Evolutionary conservation across 345 rosid species (phyloP).

Genomic region (Eucalyptus coolabah): DNA sequence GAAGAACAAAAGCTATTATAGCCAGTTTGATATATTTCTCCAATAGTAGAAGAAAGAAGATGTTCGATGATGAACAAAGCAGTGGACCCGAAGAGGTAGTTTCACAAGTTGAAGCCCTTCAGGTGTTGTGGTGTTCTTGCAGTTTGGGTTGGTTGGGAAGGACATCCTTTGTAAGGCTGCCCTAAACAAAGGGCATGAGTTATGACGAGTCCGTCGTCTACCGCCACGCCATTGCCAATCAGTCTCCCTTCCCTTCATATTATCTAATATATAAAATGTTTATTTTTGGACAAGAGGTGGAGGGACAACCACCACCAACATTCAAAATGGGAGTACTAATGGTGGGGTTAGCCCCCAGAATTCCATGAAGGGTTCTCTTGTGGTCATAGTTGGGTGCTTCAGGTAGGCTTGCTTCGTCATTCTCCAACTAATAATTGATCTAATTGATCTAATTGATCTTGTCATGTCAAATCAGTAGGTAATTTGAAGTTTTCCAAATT

Average conservation of each 20-base stretch:
- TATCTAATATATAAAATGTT: background rate
- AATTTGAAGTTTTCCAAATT: background rate
- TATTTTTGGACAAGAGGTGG: conserved; percentile 38
- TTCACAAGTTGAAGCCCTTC: conserved; percentile 44
- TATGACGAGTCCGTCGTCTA: conserved; percentile 67
- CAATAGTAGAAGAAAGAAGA: background rate
- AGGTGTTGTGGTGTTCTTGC: conserved; percentile 54
- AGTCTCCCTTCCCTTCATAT: background rate
- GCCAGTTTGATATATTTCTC: background rate
- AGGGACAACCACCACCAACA: background rate
- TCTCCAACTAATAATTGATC: conserved; percentile 1
- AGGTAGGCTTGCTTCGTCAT: conserved; percentile 71
- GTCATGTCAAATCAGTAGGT: background rate
- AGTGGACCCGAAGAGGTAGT: background rate
- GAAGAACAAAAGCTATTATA: background rate
- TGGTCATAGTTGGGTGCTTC: conserved; percentile 58
- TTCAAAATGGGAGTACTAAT: background rate
- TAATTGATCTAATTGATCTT: background rate
- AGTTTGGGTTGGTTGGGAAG: conserved; percentile 82
- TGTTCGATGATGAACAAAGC: background rate
- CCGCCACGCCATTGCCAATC: conserved; percentile 78
- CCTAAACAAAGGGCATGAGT: conserved; percentile 73
- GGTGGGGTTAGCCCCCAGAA: conserved; percentile 29
- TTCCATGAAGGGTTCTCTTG: conserved; percentile 47
- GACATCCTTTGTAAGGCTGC: conserved; percentile 67